Evolutionary conservation across 2,329 filamentous ascomycete genomes (phyloP).

Genomic region (Davidsoniella australis): DNA sequence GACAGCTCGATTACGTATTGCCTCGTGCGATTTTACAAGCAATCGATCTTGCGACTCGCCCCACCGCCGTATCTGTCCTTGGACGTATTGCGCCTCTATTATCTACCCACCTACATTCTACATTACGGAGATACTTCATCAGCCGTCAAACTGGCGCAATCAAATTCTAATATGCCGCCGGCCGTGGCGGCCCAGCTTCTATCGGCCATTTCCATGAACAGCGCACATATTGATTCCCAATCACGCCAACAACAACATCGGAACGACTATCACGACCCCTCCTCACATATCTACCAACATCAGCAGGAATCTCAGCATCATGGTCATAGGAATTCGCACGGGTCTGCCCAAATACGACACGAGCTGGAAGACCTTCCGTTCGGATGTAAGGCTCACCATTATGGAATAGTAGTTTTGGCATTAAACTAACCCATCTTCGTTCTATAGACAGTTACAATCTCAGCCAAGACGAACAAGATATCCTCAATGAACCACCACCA

Average conservation of each 20-base stretch:
- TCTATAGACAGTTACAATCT: conserved; percentile 27
- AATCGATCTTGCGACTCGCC: no score
- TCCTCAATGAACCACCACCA: conserved; percentile 25
- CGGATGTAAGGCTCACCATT: conserved; percentile 39
- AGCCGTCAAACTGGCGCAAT: conserved; percentile 6
- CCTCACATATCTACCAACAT: neutral
- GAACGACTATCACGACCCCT: neutral
- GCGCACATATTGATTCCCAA: neutral
- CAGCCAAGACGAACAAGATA: conserved; percentile 10
- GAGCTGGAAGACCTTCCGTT: conserved; percentile 39
- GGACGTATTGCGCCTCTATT: no score
- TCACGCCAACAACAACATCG: neutral
- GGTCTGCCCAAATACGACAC: conserved; percentile 16
- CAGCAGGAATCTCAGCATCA: neutral
- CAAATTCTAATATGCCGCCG: conserved; percentile 5
- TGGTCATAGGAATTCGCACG: neutral
- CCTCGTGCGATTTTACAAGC: no score
- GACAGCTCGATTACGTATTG: no score
- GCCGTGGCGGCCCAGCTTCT: conserved; percentile 10
- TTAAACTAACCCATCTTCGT: neutral
- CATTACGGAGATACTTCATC: neutral
- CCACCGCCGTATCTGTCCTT: no score
- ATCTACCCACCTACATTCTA: no score
- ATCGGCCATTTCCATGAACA: conserved; percentile 12
- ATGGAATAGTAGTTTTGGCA: no score